Conservation (phyloP, 305 asterid species). For the Fraxinus floribunda region DNA sequence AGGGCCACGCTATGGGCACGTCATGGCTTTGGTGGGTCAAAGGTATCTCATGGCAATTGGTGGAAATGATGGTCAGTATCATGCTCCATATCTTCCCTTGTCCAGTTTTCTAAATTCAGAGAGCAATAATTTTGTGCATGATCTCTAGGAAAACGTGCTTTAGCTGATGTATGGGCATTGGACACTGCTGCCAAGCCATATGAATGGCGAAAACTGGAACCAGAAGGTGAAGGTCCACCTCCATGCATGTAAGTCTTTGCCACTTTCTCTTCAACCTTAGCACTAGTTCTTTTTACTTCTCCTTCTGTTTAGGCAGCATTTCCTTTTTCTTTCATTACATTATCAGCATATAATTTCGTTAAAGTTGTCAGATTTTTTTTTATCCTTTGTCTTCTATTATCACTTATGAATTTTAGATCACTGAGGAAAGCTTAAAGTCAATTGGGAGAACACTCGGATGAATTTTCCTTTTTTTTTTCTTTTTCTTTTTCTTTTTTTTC, state of each 20-base stretch:
- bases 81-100: conserved; percentile 10
- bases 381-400: not conserved
- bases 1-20: conserved; percentile 99
- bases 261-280: conserved; percentile 3
- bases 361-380: not conserved
- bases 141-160: conserved; percentile 85
- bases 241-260: conserved; percentile 82
- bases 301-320: not conserved
- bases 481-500: no score
- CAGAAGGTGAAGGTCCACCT: conserved; percentile 95
- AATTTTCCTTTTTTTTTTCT: not conserved
- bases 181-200: conserved; percentile 65
- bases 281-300: not conserved
- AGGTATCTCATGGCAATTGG: conserved; percentile 99
- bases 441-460: not conserved
- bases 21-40: conserved; percentile 99
- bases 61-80: conserved; percentile 93
- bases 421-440: not conserved
- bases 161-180: conserved; percentile 85
- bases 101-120: conserved; percentile 15
- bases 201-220: conserved; percentile 62
- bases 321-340: not conserved
- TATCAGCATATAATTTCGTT: not conserved
- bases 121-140: conserved; percentile 28
- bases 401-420: not conserved